phyloP scores from a whole-genome alignment of 169 alveolate species.

The Cryptosporidium viatorum region DNA sequence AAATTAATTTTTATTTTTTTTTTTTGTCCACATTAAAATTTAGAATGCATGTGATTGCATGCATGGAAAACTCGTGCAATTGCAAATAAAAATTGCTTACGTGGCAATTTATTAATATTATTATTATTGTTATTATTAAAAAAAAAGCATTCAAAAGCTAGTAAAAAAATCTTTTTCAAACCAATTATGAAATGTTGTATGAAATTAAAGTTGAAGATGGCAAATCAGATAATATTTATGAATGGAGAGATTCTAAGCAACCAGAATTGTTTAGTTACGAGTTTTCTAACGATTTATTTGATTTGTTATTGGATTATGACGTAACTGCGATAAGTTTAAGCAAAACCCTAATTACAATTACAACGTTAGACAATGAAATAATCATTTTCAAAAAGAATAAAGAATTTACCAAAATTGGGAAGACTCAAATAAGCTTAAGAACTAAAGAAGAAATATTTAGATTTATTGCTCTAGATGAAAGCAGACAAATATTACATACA shows the following conservation, averaged over 20 bases:
- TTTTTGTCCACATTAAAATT: neutral
- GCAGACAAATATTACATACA: neutral
- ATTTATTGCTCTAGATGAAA: neutral
- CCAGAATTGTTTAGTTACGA: constrained; percentile 7
- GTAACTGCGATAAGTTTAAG: constrained; percentile 16
- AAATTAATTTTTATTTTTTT: neutral
- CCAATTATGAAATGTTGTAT: constrained; percentile 43
- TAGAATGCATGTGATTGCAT: neutral
- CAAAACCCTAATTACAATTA: neutral
- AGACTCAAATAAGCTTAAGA: neutral
- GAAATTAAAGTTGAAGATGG: constrained; percentile 32
- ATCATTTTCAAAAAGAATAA: constrained; percentile 12
- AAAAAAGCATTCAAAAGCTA: neutral
- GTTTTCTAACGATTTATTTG: constrained; percentile 13
- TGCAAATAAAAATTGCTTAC: constrained; percentile 10
- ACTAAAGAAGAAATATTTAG: neutral
- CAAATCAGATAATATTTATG: neutral
- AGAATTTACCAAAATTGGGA: neutral
- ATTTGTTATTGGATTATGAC: constrained; percentile 12
- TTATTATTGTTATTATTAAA: neutral
- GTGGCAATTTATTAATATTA: neutral
- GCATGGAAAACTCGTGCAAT: constrained; percentile 12
- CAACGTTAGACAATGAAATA: constrained; percentile 13
- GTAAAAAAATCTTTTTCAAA: neutral
- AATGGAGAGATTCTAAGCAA: neutral